Evolutionary conservation across 2,329 filamentous ascomycete species (phyloP).

Genomic region (Rhytidhysteron rufulum): DNA sequence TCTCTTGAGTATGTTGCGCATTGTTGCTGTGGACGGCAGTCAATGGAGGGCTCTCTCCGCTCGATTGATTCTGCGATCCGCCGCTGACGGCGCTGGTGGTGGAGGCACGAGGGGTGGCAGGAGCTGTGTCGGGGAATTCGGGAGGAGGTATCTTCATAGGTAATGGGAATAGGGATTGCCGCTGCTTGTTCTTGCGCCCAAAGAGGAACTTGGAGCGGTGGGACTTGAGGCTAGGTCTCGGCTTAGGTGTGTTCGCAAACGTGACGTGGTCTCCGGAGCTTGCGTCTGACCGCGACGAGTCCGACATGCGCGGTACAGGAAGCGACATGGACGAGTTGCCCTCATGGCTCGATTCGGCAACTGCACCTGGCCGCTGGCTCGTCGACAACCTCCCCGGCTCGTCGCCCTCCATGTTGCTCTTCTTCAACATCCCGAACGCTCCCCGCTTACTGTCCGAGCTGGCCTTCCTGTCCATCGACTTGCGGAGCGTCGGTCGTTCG

Average conservation of each 20-base stretch:
- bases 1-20: slow-evolving; percentile 14
- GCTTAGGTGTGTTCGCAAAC: slow-evolving; percentile 27
- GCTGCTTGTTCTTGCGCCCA: slow-evolving; percentile 65
- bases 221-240: slow-evolving; percentile 50
- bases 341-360: slow-evolving; percentile 61
- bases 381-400: slow-evolving; percentile 57
- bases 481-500: slow-evolving; percentile 26
- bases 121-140: slow-evolving; percentile 42
- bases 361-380: slow-evolving; percentile 45
- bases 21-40: slow-evolving; percentile 33
- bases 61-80: slow-evolving; percentile 29
- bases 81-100: slow-evolving; percentile 34
- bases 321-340: slow-evolving; percentile 59
- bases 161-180: slow-evolving; percentile 80
- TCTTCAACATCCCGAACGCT: slow-evolving; percentile 25
- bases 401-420: slow-evolving; percentile 26
- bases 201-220: slow-evolving; percentile 67
- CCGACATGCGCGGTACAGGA: slow-evolving; percentile 65
- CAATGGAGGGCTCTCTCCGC: slow-evolving; percentile 39
- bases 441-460: slow-evolving; percentile 19
- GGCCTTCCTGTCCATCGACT: slow-evolving; percentile 33
- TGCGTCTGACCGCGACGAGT: slow-evolving; percentile 86
- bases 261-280: slow-evolving; percentile 57
- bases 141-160: slow-evolving; percentile 64
- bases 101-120: slow-evolving; percentile 44